These are phyloP conservation scores for Rhododendron molle DNA, from an alignment of 148 eudicot species.

Conservation along the genomic window DNA sequence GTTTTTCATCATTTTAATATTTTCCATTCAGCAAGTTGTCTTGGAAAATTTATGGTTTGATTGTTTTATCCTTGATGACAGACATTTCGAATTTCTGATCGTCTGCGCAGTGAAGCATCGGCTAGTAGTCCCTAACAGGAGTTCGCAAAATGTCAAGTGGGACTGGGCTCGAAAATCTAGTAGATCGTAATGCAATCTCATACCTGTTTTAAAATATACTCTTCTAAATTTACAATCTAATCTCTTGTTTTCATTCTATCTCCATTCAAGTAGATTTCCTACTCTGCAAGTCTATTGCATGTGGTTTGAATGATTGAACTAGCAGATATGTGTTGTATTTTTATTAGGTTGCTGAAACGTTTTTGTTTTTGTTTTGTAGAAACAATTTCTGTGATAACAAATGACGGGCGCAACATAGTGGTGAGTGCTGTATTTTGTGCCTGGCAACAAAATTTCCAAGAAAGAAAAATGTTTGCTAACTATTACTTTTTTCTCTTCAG, in stretches of 20 bases:
- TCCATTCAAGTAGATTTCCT: background rate
- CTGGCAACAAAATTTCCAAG: background rate
- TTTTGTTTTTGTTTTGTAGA: slow-evolving; percentile 39
- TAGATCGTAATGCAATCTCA: slow-evolving; percentile 61
- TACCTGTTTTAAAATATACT: slow-evolving; percentile 2
- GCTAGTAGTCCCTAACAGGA: slow-evolving; percentile 14
- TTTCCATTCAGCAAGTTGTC: background rate
- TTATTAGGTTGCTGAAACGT: background rate
- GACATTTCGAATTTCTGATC: background rate
- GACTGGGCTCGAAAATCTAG: slow-evolving; percentile 76
- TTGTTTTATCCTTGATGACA: background rate
- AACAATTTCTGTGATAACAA: slow-evolving; percentile 77
- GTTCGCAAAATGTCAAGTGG: slow-evolving; percentile 55
- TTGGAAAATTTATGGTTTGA: background rate
- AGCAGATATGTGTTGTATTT: background rate
- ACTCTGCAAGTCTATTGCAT: background rate
- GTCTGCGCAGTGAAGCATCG: background rate
- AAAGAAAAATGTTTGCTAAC: slow-evolving; percentile 9
- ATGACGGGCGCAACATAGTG: slow-evolving; percentile 94
- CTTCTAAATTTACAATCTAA: background rate
- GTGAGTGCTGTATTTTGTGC: slow-evolving; percentile 40
- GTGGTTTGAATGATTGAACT: background rate
- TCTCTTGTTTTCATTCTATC: background rate
- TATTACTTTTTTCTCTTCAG: slow-evolving; percentile 31
- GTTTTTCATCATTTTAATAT: too few species aligned